phyloP scores from a whole-genome alignment of 2,329 filamentous ascomycete species.

The Calonectria montana region DNA sequence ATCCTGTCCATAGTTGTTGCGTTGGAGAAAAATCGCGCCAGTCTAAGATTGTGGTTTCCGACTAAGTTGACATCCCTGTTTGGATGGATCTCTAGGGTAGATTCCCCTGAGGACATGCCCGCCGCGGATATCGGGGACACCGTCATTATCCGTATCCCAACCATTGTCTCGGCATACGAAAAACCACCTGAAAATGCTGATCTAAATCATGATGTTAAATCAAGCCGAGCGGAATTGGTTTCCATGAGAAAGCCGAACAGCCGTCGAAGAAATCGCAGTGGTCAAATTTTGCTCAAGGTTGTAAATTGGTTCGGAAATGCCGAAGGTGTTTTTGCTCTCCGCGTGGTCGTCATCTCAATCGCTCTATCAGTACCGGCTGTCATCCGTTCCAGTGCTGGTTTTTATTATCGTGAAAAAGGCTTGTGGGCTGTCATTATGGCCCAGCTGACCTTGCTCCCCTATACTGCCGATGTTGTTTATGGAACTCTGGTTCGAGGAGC shows the following conservation, averaged over 20 bases:
- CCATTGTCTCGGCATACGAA: neutral
- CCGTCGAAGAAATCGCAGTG: constrained; percentile 9
- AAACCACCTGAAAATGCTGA: neutral
- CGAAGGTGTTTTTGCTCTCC: constrained; percentile 13
- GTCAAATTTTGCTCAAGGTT: neutral
- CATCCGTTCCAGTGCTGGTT: constrained; percentile 25
- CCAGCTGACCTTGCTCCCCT: constrained; percentile 31
- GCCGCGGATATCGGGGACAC: constrained; percentile 16
- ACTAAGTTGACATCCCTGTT: constrained; percentile 3
- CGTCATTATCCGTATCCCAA: constrained; percentile 16
- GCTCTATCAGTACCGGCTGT: constrained; percentile 13
- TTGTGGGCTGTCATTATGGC: constrained; percentile 38
- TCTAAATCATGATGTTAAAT: neutral
- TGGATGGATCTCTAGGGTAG: constrained; percentile 15
- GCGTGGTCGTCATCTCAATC: constrained; percentile 10
- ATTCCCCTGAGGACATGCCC: constrained; percentile 6
- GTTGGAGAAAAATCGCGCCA: constrained; percentile 2
- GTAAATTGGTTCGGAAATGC: constrained; percentile 5
- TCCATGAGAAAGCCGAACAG: constrained; percentile 20
- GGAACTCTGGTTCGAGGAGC: constrained; percentile 23
- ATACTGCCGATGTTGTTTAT: constrained; percentile 32
- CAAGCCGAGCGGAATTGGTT: constrained; percentile 7
- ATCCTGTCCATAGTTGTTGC: constrained; percentile 8
- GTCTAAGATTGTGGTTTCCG: constrained; percentile 12
- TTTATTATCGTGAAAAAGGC: constrained; percentile 35